phyloP scores from a whole-genome alignment of 148 eudicot species.

The Fagopyrum tataricum region DNA sequence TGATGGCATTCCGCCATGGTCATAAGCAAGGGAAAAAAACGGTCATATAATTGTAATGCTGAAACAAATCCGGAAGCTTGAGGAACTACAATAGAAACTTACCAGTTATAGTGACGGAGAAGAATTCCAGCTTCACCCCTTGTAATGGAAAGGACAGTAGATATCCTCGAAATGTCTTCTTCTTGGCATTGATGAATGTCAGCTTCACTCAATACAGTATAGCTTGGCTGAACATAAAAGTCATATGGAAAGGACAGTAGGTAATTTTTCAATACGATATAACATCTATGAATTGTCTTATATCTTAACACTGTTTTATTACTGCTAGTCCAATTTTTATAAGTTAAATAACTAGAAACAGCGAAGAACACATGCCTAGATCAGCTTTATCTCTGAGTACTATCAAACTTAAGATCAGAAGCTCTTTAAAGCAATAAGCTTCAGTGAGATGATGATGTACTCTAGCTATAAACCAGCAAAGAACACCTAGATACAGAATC shows the following conservation, averaged over 20 bases:
- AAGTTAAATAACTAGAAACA: not conserved
- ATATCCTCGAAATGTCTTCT: constrained; percentile 48
- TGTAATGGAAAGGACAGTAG: constrained; percentile 68
- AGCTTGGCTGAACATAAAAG: constrained; percentile 37
- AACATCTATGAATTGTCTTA: not conserved
- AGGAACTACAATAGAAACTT: constrained; percentile 12
- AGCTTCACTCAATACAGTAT: constrained; percentile 54
- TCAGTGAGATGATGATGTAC: not conserved
- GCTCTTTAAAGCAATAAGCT: not conserved
- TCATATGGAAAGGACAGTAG: not conserved
- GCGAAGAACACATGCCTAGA: not conserved
- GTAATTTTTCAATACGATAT: not conserved
- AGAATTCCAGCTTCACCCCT: constrained; percentile 58
- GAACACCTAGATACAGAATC: not conserved
- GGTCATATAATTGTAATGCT: not conserved
- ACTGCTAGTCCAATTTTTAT: not conserved
- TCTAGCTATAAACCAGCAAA: not conserved
- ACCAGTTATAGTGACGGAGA: constrained; percentile 78
- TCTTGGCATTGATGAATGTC: constrained; percentile 62
- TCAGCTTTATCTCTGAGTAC: not conserved
- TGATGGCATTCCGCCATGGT: not conserved
- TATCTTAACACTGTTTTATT: not conserved
- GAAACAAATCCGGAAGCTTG: constrained; percentile 2
- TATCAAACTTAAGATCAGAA: not conserved
- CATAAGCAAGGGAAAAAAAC: not conserved